Evolutionary conservation across 1,139 yeast genomes (phyloP).

Genomic region (Arxiozyma slooffiae): DNA sequence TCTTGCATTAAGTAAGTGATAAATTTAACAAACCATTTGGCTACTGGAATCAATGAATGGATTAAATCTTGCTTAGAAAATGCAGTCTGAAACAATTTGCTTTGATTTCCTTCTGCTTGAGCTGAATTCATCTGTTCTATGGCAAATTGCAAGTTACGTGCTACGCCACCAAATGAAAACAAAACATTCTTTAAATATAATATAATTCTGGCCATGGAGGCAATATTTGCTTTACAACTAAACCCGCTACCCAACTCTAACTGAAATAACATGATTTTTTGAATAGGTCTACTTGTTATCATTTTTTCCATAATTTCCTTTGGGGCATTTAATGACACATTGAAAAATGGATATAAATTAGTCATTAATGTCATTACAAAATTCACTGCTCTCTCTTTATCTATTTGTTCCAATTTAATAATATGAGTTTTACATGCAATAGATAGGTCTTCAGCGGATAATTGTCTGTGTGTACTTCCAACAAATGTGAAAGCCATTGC

Average conservation of each 20-base stretch:
- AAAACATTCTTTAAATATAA: constrained; percentile 28
- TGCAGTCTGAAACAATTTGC: constrained; percentile 28
- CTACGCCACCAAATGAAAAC: constrained; percentile 31
- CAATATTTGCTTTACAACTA: constrained; percentile 17
- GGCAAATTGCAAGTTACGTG: constrained; percentile 30
- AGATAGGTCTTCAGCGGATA: constrained; percentile 29
- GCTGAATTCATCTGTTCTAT: constrained; percentile 22
- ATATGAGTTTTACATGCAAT: constrained; percentile 29
- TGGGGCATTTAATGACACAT: constrained; percentile 30
- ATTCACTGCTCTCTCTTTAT: constrained; percentile 21
- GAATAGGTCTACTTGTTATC: constrained; percentile 31
- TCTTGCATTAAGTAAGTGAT: constrained; percentile 28
- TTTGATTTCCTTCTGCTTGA: constrained; percentile 9
- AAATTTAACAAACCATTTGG: constrained; percentile 30
- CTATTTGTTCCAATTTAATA: constrained; percentile 16
- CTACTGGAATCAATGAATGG: constrained; percentile 29
- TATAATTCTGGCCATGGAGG: constrained; percentile 28
- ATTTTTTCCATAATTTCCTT: constrained; percentile 30
- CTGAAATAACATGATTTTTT: constrained; percentile 28
- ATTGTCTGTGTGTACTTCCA: constrained; percentile 28
- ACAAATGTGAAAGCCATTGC: constrained; percentile 31
- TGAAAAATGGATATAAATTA: constrained; percentile 27
- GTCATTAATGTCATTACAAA: constrained; percentile 25
- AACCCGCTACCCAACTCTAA: constrained; percentile 28
- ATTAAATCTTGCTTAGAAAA: constrained; percentile 31